These are phyloP conservation scores for Ilex asprella DNA, from an alignment of 257 asterid genomes.

Conservation along the genomic window DNA sequence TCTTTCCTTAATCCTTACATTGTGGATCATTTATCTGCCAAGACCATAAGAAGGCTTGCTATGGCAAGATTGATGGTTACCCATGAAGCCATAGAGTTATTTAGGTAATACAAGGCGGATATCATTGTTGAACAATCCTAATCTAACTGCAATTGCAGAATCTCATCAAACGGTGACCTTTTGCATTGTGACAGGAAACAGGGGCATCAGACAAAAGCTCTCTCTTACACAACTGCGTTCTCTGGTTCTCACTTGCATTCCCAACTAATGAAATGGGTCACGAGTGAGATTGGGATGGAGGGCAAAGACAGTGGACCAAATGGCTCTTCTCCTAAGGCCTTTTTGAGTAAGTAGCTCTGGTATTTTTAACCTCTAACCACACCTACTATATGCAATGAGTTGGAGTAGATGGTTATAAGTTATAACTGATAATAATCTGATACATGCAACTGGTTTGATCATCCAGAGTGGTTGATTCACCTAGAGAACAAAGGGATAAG, in stretches of 20 bases:
- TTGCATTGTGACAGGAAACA: slow-evolving; percentile 37
- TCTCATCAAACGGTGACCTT: background rate
- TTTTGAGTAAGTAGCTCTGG: slow-evolving; percentile 39
- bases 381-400: too few relatives aligned
- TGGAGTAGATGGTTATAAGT: background rate
- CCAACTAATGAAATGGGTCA: slow-evolving; percentile 32
- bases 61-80: slow-evolving; percentile 49
- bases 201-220: slow-evolving; percentile 37
- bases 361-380: background rate
- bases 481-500: slow-evolving; percentile 53
- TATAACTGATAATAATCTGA: background rate
- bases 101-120: slow-evolving; percentile 27
- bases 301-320: slow-evolving; percentile 31
- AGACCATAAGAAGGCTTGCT: slow-evolving; percentile 34
- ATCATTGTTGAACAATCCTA: background rate
- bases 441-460: background rate
- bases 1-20: slow-evolving; percentile 49
- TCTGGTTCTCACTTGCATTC: slow-evolving; percentile 45
- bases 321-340: slow-evolving; percentile 56
- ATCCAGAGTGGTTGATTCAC: slow-evolving; percentile 59
- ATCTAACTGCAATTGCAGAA: background rate
- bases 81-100: slow-evolving; percentile 46
- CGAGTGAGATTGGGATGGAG: slow-evolving; percentile 30
- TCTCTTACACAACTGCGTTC: slow-evolving; percentile 46
- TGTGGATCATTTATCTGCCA: slow-evolving; percentile 39